Evolutionary conservation across 225 moss, liverwort and hornwort species (phyloP).

Genomic region (Marchantia polymorpha): DNA sequence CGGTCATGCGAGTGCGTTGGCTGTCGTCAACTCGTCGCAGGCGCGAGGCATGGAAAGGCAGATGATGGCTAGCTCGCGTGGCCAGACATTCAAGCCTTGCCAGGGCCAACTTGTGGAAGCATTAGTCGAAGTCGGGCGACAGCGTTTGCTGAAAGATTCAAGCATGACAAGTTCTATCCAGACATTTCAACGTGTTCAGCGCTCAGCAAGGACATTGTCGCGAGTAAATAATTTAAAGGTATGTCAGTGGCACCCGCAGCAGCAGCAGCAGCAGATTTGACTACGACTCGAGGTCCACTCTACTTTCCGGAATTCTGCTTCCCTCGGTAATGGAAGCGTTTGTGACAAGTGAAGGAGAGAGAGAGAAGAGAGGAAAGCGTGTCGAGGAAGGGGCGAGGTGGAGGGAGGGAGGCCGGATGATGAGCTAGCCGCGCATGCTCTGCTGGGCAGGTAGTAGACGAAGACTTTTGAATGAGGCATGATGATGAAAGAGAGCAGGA

Average conservation of each 20-base stretch:
- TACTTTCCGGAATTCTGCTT: background rate
- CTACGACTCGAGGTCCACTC: background rate
- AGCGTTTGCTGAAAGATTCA: no score
- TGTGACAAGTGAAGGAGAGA: background rate
- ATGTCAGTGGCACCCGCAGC: no score
- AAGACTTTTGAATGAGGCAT: no score
- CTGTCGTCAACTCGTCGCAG: background rate
- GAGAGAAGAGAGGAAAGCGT: background rate
- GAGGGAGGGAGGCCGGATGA: background rate
- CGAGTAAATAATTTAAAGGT: no score
- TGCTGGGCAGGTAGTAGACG: no score
- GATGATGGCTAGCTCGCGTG: background rate
- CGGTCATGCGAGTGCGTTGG: background rate
- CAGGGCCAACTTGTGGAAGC: background rate
- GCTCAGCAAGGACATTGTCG: no score
- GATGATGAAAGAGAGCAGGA: no score
- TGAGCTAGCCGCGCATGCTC: no score
- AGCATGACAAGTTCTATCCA: no score
- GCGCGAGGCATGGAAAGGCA: background rate
- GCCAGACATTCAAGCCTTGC: background rate
- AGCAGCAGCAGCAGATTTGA: background rate
- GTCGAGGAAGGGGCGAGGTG: background rate
- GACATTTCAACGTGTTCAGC: no score
- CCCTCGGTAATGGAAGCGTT: no score
- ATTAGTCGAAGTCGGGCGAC: background rate